These are phyloP conservation scores for Nemophila menziesii DNA, from an alignment of 257 asterid species.

Conservation along the genomic window DNA sequence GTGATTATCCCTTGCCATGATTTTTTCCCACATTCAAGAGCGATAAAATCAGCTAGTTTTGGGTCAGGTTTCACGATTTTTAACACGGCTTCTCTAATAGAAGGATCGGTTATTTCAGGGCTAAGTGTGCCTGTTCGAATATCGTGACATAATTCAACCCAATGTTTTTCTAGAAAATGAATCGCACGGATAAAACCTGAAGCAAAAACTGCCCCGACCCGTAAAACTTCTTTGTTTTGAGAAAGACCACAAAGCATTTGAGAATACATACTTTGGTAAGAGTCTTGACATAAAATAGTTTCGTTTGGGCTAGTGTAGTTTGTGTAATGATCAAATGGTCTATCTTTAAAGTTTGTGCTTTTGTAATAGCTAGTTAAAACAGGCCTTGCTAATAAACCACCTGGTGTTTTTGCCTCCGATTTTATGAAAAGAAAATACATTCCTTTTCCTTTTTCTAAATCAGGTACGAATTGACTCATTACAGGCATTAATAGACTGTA, in stretches of 20 bases:
- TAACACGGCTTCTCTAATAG: slow-evolving; percentile 24
- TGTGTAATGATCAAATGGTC: slow-evolving; percentile 27
- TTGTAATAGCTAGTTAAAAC: slow-evolving; percentile 30
- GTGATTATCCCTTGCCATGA: slow-evolving; percentile 32
- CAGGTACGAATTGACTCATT: slow-evolving; percentile 29
- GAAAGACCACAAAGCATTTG: slow-evolving; percentile 38
- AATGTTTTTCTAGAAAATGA: slow-evolving; percentile 27
- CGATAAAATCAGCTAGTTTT: slow-evolving; percentile 22
- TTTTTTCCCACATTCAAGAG: slow-evolving; percentile 19
- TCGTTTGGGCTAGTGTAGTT: slow-evolving; percentile 34
- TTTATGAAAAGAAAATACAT: slow-evolving; percentile 26
- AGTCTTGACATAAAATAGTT: slow-evolving; percentile 26
- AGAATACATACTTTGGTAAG: slow-evolving; percentile 36
- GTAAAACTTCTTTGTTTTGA: slow-evolving; percentile 22
- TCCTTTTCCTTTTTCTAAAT: slow-evolving; percentile 27
- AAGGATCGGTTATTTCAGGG: slow-evolving; percentile 16
- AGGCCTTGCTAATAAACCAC: slow-evolving; percentile 29
- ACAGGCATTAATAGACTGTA: slow-evolving; percentile 35
- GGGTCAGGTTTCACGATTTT: slow-evolving; percentile 24
- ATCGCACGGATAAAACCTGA: slow-evolving; percentile 37
- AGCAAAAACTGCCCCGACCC: slow-evolving; percentile 32
- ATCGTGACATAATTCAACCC: slow-evolving; percentile 23
- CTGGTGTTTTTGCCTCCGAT: slow-evolving; percentile 27
- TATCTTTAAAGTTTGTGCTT: slow-evolving; percentile 21
- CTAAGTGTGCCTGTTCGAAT: slow-evolving; percentile 22